Evolutionary conservation across 768 basidiomycete species (phyloP), one percentile per base, ranked within the genome.

Genomic region (Xerocomus potaroensis): DNA sequence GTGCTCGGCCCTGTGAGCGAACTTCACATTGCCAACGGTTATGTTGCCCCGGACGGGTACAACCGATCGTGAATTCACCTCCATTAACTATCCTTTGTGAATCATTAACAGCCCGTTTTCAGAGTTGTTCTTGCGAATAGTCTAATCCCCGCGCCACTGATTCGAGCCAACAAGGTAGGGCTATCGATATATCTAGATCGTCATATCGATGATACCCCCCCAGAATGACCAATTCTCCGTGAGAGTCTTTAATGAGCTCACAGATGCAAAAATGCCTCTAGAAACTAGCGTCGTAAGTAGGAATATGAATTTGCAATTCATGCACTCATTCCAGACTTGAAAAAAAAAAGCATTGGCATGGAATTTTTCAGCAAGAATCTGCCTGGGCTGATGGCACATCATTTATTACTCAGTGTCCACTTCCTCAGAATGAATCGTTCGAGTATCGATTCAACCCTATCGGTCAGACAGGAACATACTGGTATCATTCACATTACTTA

Each of bases 31-130:
- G 58, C 62, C 6, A 76, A 75, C 51, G 50, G 55, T 15, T 22
- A 50, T 22, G 65, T 77, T 37, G 46, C 69, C 12, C 76, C 76
- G 9, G 74, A 77, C 62, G 72, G 74, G 11, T 74, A 69, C 49
- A 56, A 47, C 68, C 48, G 57, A 51, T 64, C 68, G 70, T 71
- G 6, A 41, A 45, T 53, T 8, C 7, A 31, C 14, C 3, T 34
- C 21, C 6, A 30, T 21, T 7, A 2, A 15, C 27, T 8, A 4
- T 7, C 19, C 4, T 22, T 27, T 23, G 18, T n/a, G 8, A 8
- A 2, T 16, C 23, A 5, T 21, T 43, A 11, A 35, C 18, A 2
- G 12, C 21, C 9, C 12, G 14, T 27, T 34, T 14, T 5, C 22
- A 72, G 71, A 15, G 60, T 72, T 6, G 66, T 70, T 10, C 57